Conservation (phyloP, 257 asterid genomes). For the Thymus quinquecostatus region DNA sequence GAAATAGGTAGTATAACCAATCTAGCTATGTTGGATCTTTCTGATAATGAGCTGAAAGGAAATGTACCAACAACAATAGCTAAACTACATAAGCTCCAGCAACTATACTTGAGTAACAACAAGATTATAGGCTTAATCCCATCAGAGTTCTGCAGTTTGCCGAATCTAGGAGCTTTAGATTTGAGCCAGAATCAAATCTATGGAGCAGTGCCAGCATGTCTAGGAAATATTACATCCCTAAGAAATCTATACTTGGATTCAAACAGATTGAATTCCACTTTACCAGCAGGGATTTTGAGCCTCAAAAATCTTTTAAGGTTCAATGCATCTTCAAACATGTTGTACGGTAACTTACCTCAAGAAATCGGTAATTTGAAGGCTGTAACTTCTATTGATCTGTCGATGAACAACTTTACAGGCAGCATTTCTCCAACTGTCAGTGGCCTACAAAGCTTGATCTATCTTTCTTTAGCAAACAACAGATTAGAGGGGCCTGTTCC, state of each 20-base stretch:
- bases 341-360: constrained; percentile 13
- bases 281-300: constrained; percentile 29
- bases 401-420: constrained; percentile 15
- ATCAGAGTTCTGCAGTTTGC: constrained; percentile 3
- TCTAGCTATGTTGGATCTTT: constrained; percentile 21
- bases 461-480: constrained; percentile 7
- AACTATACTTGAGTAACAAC: constrained; percentile 15
- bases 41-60: constrained; percentile 11
- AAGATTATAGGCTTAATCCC: constrained; percentile 13
- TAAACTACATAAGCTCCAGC: constrained; percentile 21
- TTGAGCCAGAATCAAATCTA: not conserved
- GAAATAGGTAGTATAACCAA: constrained; percentile 25
- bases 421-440: not conserved
- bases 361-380: constrained; percentile 24
- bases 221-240: constrained; percentile 15
- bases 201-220: constrained; percentile 19
- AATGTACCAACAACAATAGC: not conserved
- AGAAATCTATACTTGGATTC: constrained; percentile 16
- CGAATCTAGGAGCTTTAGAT: constrained; percentile 14
- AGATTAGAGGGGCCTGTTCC: constrained; percentile 23
- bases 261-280: constrained; percentile 24
- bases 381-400: constrained; percentile 12
- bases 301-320: constrained; percentile 16
- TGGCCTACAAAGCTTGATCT: constrained; percentile 4
- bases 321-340: constrained; percentile 19